A percentile compares a stretch with the other conserved stretches of the same genome.
Evolutionary conservation across 257 asterid species (phyloP).

Genomic region (Plantago major): DNA sequence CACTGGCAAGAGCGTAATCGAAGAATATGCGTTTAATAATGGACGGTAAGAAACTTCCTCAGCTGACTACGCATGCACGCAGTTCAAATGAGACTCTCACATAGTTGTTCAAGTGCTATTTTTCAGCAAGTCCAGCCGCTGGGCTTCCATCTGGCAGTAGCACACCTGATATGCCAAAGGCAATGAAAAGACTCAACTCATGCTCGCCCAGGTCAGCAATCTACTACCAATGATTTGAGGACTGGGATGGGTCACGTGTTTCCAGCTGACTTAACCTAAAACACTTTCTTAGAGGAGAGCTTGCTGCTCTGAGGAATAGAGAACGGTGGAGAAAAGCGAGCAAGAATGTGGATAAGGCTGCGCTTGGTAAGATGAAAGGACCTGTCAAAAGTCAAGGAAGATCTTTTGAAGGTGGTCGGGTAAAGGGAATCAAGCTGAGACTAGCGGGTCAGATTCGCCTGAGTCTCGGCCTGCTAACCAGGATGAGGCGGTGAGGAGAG

Average conservation of each 20-base stretch:
- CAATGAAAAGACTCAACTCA: slow-evolving; percentile 48
- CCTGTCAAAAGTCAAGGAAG: slow-evolving; percentile 47
- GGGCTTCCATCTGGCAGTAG: slow-evolving; percentile 65
- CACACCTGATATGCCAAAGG: slow-evolving; percentile 66
- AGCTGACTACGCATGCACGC: slow-evolving; percentile 64
- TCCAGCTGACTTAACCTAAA: slow-evolving; percentile 57
- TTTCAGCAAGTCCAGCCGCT: slow-evolving; percentile 59
- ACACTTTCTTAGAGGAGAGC: slow-evolving; percentile 64
- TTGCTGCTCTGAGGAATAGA: slow-evolving; percentile 50
- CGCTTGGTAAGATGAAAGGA: slow-evolving; percentile 45
- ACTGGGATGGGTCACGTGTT: slow-evolving; percentile 84
- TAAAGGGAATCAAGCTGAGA: slow-evolving; percentile 46
- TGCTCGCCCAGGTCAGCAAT: slow-evolving; percentile 53
- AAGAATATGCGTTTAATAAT: slow-evolving; percentile 58
- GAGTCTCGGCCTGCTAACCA: slow-evolving; percentile 45
- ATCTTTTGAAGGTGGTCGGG: slow-evolving; percentile 53
- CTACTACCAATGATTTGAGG: slow-evolving; percentile 64
- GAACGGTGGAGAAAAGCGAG: slow-evolving; percentile 20
- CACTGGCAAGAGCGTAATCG: slow-evolving; percentile 58
- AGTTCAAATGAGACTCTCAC: slow-evolving; percentile 68
- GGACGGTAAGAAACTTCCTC: slow-evolving; percentile 82
- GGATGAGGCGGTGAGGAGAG: slow-evolving; percentile 47
- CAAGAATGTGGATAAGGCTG: slow-evolving; percentile 34
- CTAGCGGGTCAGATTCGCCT: slow-evolving; percentile 68
- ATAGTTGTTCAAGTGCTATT: slow-evolving; percentile 71